These are phyloP conservation scores for Astraeus odoratus DNA, from an alignment of 768 basidiomycete species.

Conservation along the genomic window DNA sequence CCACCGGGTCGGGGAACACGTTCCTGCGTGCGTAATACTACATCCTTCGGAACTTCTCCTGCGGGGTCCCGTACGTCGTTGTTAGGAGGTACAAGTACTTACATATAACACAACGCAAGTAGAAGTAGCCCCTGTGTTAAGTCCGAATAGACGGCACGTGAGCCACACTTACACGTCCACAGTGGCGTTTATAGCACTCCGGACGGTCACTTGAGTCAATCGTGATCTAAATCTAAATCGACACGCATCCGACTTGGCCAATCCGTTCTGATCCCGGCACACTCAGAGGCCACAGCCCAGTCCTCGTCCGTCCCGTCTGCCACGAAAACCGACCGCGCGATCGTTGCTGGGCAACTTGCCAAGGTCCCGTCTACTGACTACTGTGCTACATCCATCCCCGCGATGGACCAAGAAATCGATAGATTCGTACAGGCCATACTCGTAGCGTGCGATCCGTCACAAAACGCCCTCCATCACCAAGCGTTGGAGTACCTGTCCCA, in stretches of 20 bases:
- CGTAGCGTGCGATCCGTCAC: constrained; percentile 79
- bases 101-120: not conserved
- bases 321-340: constrained; percentile 4
- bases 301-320: too few relatives aligned
- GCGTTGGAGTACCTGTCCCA: constrained; percentile 78
- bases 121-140: not conserved
- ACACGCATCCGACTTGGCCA: too few relatives aligned
- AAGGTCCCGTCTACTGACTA: constrained; percentile 11
- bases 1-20: too few relatives aligned
- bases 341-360: constrained; percentile 15
- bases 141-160: not conserved
- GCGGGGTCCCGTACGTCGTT: too few relatives aligned
- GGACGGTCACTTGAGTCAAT: not conserved
- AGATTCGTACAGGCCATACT: constrained; percentile 79
- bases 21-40: too few relatives aligned
- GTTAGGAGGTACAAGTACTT: too few relatives aligned
- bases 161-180: too few relatives aligned
- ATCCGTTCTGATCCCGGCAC: too few relatives aligned
- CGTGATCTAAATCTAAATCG: not conserved
- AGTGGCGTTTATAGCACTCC: too few relatives aligned
- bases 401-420: constrained; percentile 74
- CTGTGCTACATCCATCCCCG: constrained; percentile 10
- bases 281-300: too few relatives aligned
- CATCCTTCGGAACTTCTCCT: too few relatives aligned
- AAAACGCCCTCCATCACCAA: constrained; percentile 68